These are phyloP conservation scores for Hymenotorrendiella dingleyae DNA, from an alignment of 2,329 filamentous ascomycete species.

Conservation along the genomic window DNA sequence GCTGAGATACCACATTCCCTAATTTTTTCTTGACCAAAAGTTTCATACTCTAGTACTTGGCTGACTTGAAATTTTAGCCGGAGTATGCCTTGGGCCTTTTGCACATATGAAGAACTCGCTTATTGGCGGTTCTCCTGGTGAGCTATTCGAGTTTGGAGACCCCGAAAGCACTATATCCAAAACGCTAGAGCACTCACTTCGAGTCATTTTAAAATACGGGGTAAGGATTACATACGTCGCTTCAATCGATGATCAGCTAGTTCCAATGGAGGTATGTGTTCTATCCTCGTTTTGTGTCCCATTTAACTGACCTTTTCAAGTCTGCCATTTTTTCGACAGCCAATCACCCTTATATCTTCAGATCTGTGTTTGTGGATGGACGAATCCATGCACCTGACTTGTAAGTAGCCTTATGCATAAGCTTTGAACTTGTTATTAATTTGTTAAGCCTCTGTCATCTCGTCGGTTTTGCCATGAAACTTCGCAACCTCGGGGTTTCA, in stretches of 20 bases:
- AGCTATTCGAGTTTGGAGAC: conserved; percentile 89
- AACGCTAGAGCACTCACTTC: conserved; percentile 71
- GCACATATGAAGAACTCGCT: conserved; percentile 85
- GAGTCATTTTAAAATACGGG: conserved; percentile 69
- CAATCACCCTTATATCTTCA: conserved; percentile 86
- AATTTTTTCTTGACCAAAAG: no score
- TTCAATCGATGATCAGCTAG: conserved; percentile 94
- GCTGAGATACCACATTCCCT: no score
- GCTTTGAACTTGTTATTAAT: not conserved
- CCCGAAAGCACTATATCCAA: conserved; percentile 76
- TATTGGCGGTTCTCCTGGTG: conserved; percentile 83
- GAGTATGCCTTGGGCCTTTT: conserved; percentile 90
- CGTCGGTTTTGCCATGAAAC: conserved; percentile 85
- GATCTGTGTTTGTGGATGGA: conserved; percentile 93
- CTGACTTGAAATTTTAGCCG: conserved; percentile 54
- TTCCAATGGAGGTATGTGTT: conserved; percentile 71
- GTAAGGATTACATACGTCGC: conserved; percentile 83
- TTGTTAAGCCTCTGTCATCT: conserved; percentile 69
- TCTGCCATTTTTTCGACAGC: conserved; percentile 84
- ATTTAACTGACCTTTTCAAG: conserved; percentile 30
- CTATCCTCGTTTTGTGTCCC: not conserved
- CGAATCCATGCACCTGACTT: conserved; percentile 90
- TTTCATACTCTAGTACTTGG: not conserved
- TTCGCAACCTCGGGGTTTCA: conserved; percentile 86
- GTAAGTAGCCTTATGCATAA: conserved; percentile 34